phyloP scores from a whole-genome alignment of 257 asterid species.

The Solanum etuberosum region DNA sequence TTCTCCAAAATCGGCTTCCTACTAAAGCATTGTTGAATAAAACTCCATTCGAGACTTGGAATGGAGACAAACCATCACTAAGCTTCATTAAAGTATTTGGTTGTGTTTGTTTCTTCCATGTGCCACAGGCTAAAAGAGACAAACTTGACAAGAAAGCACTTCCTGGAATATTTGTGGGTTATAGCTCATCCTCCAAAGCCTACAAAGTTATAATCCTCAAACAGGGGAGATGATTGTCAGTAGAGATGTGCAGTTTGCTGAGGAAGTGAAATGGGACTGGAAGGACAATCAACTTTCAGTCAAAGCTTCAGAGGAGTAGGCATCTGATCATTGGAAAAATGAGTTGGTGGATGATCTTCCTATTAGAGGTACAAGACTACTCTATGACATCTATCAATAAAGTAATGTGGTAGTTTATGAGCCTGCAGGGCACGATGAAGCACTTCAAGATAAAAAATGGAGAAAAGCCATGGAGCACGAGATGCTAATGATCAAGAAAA shows the following conservation, averaged over 20 bases:
- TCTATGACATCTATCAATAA: background rate
- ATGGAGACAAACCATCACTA: background rate
- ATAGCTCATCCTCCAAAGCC: background rate
- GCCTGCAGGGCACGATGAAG: background rate
- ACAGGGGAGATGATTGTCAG: no score
- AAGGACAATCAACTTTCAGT: background rate
- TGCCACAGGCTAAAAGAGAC: background rate
- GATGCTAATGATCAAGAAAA: background rate
- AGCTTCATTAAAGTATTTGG: background rate
- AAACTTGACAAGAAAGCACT: background rate
- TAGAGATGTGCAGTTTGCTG: background rate
- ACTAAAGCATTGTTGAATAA: background rate
- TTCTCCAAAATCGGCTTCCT: background rate
- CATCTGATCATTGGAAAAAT: background rate
- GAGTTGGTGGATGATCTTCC: background rate
- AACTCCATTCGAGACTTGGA: background rate
- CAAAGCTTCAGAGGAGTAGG: background rate
- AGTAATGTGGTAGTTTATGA: background rate
- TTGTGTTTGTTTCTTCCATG: background rate
- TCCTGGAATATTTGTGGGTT: background rate
- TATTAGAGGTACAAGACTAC: background rate
- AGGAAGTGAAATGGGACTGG: background rate
- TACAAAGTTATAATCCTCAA: background rate
- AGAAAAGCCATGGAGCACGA: background rate
- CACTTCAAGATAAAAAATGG: background rate